Percentiles rank a stretch among this genome's conserved stretches.
Evolutionary conservation across 352 stramenopile species (phyloP).

Genomic region (Pythium aristosporum): DNA sequence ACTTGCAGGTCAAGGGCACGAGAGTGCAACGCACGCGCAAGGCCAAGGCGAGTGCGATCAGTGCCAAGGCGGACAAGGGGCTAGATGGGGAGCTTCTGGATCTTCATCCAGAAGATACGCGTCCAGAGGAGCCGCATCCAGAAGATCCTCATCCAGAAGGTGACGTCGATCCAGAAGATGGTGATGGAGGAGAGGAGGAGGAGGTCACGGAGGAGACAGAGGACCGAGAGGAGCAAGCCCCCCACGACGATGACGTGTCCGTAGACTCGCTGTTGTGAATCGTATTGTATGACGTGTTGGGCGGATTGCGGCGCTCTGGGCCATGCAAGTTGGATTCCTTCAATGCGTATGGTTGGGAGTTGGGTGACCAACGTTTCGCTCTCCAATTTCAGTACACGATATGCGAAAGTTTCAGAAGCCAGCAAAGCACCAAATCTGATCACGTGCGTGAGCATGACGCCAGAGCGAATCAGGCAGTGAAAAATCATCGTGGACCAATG

Average conservation of each 20-base stretch:
- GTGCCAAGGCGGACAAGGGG: neutral
- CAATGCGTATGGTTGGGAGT: no score
- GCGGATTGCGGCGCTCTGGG: no score
- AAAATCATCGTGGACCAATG: neutral
- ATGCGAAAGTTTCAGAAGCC: neutral
- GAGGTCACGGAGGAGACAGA: neutral
- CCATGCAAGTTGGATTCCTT: no score
- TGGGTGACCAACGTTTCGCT: neutral
- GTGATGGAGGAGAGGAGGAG: neutral
- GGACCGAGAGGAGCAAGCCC: neutral
- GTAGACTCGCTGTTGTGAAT: constrained; percentile 11
- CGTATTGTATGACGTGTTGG: no score
- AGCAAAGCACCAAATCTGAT: no score
- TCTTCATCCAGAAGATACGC: neutral
- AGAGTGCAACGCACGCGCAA: constrained; percentile 43
- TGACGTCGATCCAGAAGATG: neutral
- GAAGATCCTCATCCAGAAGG: neutral
- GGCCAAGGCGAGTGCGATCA: neutral
- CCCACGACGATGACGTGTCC: neutral
- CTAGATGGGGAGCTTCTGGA: neutral
- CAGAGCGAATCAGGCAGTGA: neutral
- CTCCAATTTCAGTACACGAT: neutral
- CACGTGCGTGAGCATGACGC: neutral
- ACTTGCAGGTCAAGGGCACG: constrained; percentile 65
- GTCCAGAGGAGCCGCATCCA: neutral